These are phyloP conservation scores for Trebouxiophyceae sp. DNA, from an alignment of 163 green algal genomes.

Conservation along the genomic window DNA sequence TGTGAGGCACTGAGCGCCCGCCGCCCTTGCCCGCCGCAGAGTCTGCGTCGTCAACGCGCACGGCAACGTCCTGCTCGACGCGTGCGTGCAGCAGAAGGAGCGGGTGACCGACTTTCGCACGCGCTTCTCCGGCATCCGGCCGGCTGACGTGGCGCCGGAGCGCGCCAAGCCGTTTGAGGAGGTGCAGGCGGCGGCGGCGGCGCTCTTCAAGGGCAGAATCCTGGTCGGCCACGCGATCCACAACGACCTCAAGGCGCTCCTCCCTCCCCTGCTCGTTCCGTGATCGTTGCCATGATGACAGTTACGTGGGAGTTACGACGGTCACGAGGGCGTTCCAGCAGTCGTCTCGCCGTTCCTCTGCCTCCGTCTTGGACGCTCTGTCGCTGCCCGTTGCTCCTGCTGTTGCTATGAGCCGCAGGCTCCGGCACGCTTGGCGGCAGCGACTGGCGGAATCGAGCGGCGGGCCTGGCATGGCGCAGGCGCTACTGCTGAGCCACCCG, in stretches of 20 bases:
- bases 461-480: slow-evolving; percentile 28
- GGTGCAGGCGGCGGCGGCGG: slow-evolving; percentile 32
- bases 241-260: slow-evolving; percentile 70
- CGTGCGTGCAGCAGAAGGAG: slow-evolving; percentile 61
- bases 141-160: slow-evolving; percentile 5
- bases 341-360: background rate
- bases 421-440: background rate
- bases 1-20: no score
- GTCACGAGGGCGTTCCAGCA: no score
- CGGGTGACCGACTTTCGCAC: slow-evolving; percentile 73
- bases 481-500: slow-evolving; percentile 61
- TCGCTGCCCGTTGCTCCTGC: background rate
- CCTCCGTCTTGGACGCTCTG: background rate
- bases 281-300: no score
- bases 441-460: background rate
- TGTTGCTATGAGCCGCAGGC: background rate
- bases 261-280: background rate
- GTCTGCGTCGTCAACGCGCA: slow-evolving; percentile 63
- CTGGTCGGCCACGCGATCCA: slow-evolving; percentile 75
- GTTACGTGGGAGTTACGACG: no score
- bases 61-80: slow-evolving; percentile 75
- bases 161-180: slow-evolving; percentile 13
- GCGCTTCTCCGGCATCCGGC: slow-evolving; percentile 24
- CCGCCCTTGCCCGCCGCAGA: slow-evolving; percentile 11
- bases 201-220: slow-evolving; percentile 46